Percentiles rank a stretch among this genome's conserved stretches.
phyloP scores from a whole-genome alignment of 2,329 filamentous ascomycete species.

The Colletotrichum sp. region DNA sequence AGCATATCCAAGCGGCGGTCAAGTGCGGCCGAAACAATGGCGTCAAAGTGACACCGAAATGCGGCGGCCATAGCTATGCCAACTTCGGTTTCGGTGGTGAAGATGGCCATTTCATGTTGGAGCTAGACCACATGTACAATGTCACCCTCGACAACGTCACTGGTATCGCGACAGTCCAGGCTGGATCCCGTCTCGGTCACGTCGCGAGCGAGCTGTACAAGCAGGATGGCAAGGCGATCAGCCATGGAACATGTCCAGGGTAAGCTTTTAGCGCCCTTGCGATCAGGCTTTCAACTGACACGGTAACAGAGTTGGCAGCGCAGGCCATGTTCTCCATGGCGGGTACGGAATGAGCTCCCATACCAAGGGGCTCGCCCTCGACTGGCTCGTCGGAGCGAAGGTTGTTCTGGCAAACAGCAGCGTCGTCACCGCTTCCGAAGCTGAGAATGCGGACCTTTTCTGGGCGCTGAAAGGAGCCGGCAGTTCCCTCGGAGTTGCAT shows the following conservation, averaged over 20 bases:
- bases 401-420: slow-evolving; percentile 39
- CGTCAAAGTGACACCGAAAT: slow-evolving; percentile 54
- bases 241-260: slow-evolving; percentile 48
- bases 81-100: slow-evolving; percentile 50
- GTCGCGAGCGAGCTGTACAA: slow-evolving; percentile 40
- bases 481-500: slow-evolving; percentile 43
- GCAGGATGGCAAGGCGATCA: slow-evolving; percentile 38
- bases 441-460: slow-evolving; percentile 41
- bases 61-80: slow-evolving; percentile 59
- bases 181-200: slow-evolving; percentile 47
- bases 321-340: slow-evolving; percentile 51
- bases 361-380: slow-evolving; percentile 31
- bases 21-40: slow-evolving; percentile 44
- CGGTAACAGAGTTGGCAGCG: slow-evolving; percentile 42
- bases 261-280: not conserved
- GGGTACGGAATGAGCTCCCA: slow-evolving; percentile 30
- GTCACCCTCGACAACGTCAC: slow-evolving; percentile 34
- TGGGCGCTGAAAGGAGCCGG: slow-evolving; percentile 47
- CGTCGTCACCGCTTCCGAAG: slow-evolving; percentile 31
- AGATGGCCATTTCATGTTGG: slow-evolving; percentile 44
- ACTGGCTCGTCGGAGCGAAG: slow-evolving; percentile 37
- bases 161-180: slow-evolving; percentile 39
- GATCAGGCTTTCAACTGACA: not conserved
- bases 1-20: slow-evolving; percentile 49
- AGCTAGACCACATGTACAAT: slow-evolving; percentile 42